phyloP scores from a whole-genome alignment of 1,284 basidiomycete genomes.

The Blastosporella zonata region DNA sequence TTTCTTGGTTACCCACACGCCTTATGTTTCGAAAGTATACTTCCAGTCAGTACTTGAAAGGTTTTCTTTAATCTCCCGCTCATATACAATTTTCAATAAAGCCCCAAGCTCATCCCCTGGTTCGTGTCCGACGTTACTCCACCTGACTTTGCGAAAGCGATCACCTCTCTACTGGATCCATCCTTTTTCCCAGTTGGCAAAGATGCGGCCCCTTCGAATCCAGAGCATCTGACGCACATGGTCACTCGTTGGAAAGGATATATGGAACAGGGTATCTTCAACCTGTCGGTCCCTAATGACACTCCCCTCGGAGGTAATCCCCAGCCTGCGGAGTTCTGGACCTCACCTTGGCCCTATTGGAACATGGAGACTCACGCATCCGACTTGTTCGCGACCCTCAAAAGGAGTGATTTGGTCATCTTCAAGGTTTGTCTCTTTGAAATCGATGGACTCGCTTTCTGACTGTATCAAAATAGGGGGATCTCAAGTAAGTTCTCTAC shows the following conservation, averaged over 20 bases:
- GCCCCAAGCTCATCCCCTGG: slow-evolving; percentile 89
- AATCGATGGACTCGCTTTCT: not conserved
- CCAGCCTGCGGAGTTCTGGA: slow-evolving; percentile 74
- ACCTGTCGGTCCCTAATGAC: slow-evolving; percentile 66
- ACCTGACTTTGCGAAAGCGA: slow-evolving; percentile 62
- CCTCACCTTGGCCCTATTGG: slow-evolving; percentile 80
- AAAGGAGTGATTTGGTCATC: slow-evolving; percentile 75
- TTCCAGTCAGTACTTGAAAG: slow-evolving; percentile 73
- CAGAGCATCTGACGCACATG: slow-evolving; percentile 55
- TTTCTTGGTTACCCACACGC: slow-evolving; percentile 86
- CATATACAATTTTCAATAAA: slow-evolving; percentile 28
- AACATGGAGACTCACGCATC: slow-evolving; percentile 66
- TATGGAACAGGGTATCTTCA: slow-evolving; percentile 68
- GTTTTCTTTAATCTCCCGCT: not conserved
- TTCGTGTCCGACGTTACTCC: slow-evolving; percentile 92
- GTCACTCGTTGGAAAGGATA: slow-evolving; percentile 75
- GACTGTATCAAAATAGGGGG: slow-evolving; percentile 52
- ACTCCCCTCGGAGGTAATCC: slow-evolving; percentile 57
- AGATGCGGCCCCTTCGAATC: slow-evolving; percentile 19
- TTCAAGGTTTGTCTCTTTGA: slow-evolving; percentile 67
- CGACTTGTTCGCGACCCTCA: slow-evolving; percentile 57
- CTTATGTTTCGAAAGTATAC: slow-evolving; percentile 75
- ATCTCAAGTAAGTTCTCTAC: slow-evolving; percentile 77
- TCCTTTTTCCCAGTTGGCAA: slow-evolving; percentile 47
- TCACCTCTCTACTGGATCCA: slow-evolving; percentile 56